phyloP scores from a whole-genome alignment of 495 filamentous ascomycete genomes.

The Tuber calosporum region DNA sequence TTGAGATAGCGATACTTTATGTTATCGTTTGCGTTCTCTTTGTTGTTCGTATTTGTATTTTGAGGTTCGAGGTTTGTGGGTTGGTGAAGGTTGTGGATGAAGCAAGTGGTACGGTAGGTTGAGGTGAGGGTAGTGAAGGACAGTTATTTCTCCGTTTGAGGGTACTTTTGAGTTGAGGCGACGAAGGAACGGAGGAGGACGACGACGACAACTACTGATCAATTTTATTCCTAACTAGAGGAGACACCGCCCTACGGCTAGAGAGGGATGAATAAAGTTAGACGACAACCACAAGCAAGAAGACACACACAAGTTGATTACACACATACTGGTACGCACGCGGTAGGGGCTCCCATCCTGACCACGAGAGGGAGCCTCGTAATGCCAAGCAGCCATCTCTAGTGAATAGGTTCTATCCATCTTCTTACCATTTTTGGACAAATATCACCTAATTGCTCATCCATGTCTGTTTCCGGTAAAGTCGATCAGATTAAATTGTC shows the following conservation, averaged over 20 bases:
- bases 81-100: neutral
- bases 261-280: neutral
- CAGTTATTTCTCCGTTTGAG: neutral
- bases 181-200: neutral
- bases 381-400: neutral
- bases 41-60: neutral
- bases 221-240: too few species aligned
- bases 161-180: neutral
- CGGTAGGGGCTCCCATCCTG: neutral
- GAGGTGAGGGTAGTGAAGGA: neutral
- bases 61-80: neutral
- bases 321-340: too few species aligned
- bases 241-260: too few species aligned
- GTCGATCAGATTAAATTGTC: neutral
- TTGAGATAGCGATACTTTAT: neutral
- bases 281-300: neutral
- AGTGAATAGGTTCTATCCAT: neutral
- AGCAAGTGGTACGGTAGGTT: neutral
- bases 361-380: neutral
- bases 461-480: neutral
- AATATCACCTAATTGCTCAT: neutral
- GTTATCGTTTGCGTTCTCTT: neutral
- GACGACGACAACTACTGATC: too few species aligned
- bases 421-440: neutral
- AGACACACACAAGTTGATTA: too few species aligned